phyloP scores from a whole-genome alignment of 2,329 filamentous ascomycete species.

The Lojkania enalia region DNA sequence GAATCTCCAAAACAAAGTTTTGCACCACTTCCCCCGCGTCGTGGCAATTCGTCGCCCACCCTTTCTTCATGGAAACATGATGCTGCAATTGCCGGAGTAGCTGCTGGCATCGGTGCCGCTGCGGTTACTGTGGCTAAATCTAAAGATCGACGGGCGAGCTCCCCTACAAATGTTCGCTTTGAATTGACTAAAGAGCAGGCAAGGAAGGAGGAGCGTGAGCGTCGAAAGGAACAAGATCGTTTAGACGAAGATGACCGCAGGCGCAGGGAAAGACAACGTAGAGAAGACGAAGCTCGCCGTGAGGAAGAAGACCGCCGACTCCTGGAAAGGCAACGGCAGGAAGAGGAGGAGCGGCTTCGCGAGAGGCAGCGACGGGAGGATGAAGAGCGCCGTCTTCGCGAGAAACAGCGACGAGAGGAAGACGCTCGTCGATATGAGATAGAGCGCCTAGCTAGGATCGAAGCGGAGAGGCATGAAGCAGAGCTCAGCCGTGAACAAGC shows the following conservation, averaged over 20 bases:
- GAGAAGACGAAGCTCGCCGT: constrained; percentile 27
- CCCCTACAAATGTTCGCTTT: constrained; percentile 58
- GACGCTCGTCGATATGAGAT: constrained; percentile 15
- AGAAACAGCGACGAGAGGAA: constrained; percentile 12
- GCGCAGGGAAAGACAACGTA: background rate
- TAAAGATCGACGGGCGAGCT: constrained; percentile 32
- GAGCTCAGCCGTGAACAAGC: constrained; percentile 16
- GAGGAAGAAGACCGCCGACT: constrained; percentile 32
- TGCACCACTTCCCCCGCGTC: constrained; percentile 34
- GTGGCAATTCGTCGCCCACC: constrained; percentile 54
- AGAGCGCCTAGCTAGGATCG: constrained; percentile 28
- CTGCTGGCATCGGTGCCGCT: constrained; percentile 49
- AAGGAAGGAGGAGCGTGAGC: constrained; percentile 51
- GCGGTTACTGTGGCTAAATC: constrained; percentile 38
- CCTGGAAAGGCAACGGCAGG: constrained; percentile 32
- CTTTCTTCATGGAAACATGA: constrained; percentile 47
- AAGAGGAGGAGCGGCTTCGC: constrained; percentile 28
- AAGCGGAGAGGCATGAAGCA: constrained; percentile 30
- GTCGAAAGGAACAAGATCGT: constrained; percentile 37
- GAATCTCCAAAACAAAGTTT: constrained; percentile 22
- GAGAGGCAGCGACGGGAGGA: constrained; percentile 13
- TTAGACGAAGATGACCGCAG: constrained; percentile 26
- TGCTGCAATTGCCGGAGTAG: constrained; percentile 49
- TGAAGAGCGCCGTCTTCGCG: constrained; percentile 26
- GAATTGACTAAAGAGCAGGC: constrained; percentile 61